Conservation (phyloP, 192 early-diverging fungal genomes). For the Dissophora globulifera region DNA sequence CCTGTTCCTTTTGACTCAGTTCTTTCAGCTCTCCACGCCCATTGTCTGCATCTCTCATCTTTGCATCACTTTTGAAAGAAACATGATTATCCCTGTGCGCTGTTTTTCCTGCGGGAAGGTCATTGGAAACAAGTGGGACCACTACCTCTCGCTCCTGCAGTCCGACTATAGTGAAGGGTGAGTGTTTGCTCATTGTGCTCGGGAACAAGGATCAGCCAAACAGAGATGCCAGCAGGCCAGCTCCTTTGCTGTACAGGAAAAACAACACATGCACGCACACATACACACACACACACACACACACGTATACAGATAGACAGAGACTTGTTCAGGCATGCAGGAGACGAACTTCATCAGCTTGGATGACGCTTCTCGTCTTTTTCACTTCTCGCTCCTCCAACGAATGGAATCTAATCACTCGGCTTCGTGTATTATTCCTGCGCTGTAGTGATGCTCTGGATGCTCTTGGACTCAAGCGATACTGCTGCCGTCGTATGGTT, state of each 20-base stretch:
- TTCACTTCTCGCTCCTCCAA: too few relatives aligned
- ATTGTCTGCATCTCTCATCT: not conserved
- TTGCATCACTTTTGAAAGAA: conserved; percentile 19
- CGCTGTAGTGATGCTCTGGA: conserved; percentile 85
- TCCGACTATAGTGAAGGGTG: conserved; percentile 84
- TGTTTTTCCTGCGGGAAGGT: conserved; percentile 99
- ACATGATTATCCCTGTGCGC: conserved; percentile 98
- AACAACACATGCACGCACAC: not conserved
- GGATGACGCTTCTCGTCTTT: not conserved
- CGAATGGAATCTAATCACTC: conserved; percentile 1
- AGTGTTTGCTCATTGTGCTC: too few relatives aligned
- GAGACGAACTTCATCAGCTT: too few relatives aligned
- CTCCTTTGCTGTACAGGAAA: not conserved
- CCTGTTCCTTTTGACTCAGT: conserved; percentile 1
- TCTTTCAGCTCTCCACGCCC: not conserved
- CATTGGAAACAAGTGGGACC: conserved; percentile 97
- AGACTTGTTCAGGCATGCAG: too few relatives aligned
- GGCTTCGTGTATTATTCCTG: too few relatives aligned
- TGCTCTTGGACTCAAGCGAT: conserved; percentile 81
- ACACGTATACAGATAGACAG: too few relatives aligned
- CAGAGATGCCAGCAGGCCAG: too few relatives aligned
- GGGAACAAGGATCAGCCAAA: too few relatives aligned
- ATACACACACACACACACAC: not conserved
- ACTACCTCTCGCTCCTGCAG: conserved; percentile 84
- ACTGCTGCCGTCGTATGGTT: conserved; percentile 98